Percentiles rank a stretch among this genome's conserved stretches.
Evolutionary conservation across 73 alveolate species (phyloP).

Genomic region (Tetrahymena thermophila): DNA sequence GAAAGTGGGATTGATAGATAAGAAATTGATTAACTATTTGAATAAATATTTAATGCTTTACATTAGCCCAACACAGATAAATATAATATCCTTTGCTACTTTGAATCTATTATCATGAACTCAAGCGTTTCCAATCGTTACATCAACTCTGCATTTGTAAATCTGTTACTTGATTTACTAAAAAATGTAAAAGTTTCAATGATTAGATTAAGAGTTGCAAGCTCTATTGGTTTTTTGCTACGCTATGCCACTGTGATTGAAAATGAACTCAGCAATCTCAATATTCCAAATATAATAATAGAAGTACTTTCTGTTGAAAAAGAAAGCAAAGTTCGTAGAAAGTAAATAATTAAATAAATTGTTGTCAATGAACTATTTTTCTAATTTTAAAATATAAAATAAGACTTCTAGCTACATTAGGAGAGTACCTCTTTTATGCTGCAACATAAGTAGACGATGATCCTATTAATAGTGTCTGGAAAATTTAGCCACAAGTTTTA

Average conservation of each 20-base stretch:
- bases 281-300: neutral
- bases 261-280: slow-evolving; percentile 33
- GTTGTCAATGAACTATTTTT: neutral
- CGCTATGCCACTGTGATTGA: slow-evolving; percentile 90
- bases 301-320: neutral
- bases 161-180: slow-evolving; percentile 64
- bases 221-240: slow-evolving; percentile 76
- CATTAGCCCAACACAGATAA: slow-evolving; percentile 45
- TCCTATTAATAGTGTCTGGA: slow-evolving; percentile 81
- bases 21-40: slow-evolving; percentile 56
- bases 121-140: slow-evolving; percentile 75
- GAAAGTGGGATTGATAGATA: slow-evolving; percentile 49
- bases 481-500: slow-evolving; percentile 61
- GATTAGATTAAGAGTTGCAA: slow-evolving; percentile 75
- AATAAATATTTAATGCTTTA: slow-evolving; percentile 58
- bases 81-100: slow-evolving; percentile 70
- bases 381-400: neutral
- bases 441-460: slow-evolving; percentile 96
- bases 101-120: slow-evolving; percentile 75
- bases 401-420: slow-evolving; percentile 75
- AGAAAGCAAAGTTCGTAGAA: neutral
- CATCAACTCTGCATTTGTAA: slow-evolving; percentile 77
- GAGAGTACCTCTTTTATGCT: slow-evolving; percentile 93
- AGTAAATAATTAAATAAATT: neutral
- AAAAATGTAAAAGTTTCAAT: slow-evolving; percentile 58